These are phyloP conservation scores for Tephrocybe rancida DNA, from an alignment of 768 basidiomycete species.

Conservation along the genomic window DNA sequence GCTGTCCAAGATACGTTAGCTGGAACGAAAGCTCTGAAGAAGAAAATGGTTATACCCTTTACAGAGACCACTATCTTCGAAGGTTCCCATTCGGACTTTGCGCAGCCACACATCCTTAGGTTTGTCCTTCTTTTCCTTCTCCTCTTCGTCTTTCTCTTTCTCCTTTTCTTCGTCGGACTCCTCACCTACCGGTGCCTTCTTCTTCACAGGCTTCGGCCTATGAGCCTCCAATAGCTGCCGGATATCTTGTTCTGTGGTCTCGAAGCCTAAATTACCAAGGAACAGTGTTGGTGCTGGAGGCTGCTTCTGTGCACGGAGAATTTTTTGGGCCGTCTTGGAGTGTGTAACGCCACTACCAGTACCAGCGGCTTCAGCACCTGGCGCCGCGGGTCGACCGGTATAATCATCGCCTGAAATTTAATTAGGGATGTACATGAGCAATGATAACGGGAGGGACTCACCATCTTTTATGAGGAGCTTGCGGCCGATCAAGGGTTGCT, in stretches of 20 bases:
- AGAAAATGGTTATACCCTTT: constrained; percentile 73
- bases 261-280: constrained; percentile 91
- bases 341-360: constrained; percentile 36
- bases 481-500: constrained; percentile 81
- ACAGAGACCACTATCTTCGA: constrained; percentile 92
- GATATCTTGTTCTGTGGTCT: constrained; percentile 80
- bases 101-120: constrained; percentile 60
- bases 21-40: neutral
- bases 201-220: constrained; percentile 35
- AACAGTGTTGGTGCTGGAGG: constrained; percentile 86
- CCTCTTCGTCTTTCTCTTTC: constrained; percentile 25
- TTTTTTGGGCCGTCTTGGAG: constrained; percentile 77
- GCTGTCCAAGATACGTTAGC: constrained; percentile 40
- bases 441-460: constrained; percentile 29
- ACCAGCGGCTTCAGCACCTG: constrained; percentile 35
- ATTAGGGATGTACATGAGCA: constrained; percentile 2
- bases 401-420: constrained; percentile 66
- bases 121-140: constrained; percentile 27
- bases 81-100: constrained; percentile 92
- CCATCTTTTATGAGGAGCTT: constrained; percentile 94
- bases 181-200: constrained; percentile 19
- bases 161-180: constrained; percentile 26
- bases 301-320: constrained; percentile 78
- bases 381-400: constrained; percentile 60
- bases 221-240: constrained; percentile 75